Base-by-base conservation (phyloP, 352 stramenopile genomes). In the Phytophthora vignae region DNA sequence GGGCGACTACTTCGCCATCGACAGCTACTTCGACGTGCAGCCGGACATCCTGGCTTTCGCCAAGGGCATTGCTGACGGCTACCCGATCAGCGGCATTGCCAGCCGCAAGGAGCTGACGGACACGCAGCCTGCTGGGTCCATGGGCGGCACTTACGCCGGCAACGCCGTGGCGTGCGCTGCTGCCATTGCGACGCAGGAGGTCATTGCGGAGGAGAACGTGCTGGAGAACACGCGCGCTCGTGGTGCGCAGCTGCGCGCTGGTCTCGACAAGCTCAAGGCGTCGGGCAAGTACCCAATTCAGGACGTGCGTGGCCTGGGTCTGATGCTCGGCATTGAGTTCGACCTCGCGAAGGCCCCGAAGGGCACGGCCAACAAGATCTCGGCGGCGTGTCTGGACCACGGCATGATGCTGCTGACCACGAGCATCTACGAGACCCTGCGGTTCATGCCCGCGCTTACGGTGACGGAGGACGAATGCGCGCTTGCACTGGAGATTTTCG, bases 291-390 rank as follows among this genome's bases (percentile, higher is more conserved):
- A 95, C 75, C 82, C 89, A 57, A 93, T 96, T 55, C 53, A 67
- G 61, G 94, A 98, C 50, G 82, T 98, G 10, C 90, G 96, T 64
- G 96, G 94, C 11, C 75, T 97, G n/a, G 96, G 96, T 10, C 73
- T 98, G 54, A 98, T 99, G 94, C 81, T 97, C 15, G 96, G 89
- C 12, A 79, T 98, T 57, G 94, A 99, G 76, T 98, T 99, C 56
- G 83, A 95, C 72, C 53, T 73, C 14, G 70, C 83, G 40, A 68
- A 78, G n/a, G 68, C 74, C 10, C 68, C 83, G 1, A 77, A 79
- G 11, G 92, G 91, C 2, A 89, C 88, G 29, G 93, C 93, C 17
- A 83, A 59, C 56, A 85, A 85, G 54, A 75, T 99, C 5, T 88
- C 88, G 29, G 69, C 88, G 55, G 86, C 89, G 9, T 98, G 93